Conservation (phyloP, 768 basidiomycete genomes). For the Rhodotorula taiwanensis region DNA sequence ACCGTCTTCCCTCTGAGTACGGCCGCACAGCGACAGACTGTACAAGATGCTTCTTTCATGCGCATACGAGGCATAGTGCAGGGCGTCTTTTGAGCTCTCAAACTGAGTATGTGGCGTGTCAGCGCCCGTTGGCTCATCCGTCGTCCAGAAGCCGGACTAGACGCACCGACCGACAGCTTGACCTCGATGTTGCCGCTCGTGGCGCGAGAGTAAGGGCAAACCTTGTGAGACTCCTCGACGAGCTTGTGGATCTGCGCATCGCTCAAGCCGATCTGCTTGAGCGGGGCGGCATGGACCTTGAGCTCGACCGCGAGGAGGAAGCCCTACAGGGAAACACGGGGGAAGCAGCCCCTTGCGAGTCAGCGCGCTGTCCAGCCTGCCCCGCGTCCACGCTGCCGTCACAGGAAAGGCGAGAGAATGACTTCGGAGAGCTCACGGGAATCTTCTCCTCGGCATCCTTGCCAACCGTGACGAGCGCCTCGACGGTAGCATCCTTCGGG, state of each 20-base stretch:
- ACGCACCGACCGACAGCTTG: constrained; percentile 6
- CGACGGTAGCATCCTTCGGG: constrained; percentile 23
- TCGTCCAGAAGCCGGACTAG: background rate
- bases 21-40: too few species aligned
- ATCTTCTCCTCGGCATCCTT: constrained; percentile 28
- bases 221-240: constrained; percentile 32
- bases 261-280: constrained; percentile 27
- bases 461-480: constrained; percentile 33
- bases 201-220: constrained; percentile 39
- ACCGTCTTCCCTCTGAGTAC: too few species aligned
- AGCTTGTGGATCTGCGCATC: constrained; percentile 31
- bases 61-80: too few species aligned
- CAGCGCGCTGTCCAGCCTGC: too few species aligned
- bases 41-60: too few species aligned
- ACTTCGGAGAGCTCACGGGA: constrained; percentile 1
- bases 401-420: background rate
- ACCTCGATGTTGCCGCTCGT: constrained; percentile 37
- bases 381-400: background rate
- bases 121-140: background rate
- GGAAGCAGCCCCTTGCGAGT: background rate
- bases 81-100: too few species aligned
- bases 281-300: constrained; percentile 30
- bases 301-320: constrained; percentile 38
- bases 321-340: constrained; percentile 8
- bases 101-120: background rate